phyloP scores from a whole-genome alignment of 2,329 filamentous ascomycete genomes.

The Metarhizium rileyi region DNA sequence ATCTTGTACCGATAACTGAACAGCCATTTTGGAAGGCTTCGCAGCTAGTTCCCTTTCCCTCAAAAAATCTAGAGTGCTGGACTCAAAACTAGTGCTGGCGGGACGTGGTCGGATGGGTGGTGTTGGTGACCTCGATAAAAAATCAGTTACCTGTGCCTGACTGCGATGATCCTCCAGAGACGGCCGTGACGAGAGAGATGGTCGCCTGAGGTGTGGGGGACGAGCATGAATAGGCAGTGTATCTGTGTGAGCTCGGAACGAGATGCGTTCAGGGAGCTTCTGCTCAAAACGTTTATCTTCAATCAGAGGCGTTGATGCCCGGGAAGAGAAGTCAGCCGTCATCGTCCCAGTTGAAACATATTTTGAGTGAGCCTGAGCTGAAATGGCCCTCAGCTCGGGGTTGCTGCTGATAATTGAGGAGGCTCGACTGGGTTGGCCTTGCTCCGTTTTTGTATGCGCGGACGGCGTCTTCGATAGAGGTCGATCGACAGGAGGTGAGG shows the following conservation, averaged over 20 bases:
- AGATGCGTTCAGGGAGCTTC: slow-evolving; percentile 2
- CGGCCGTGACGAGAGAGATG: slow-evolving; percentile 11
- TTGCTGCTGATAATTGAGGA: slow-evolving; percentile 54
- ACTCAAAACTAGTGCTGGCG: slow-evolving; percentile 72
- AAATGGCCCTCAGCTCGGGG: slow-evolving; percentile 50
- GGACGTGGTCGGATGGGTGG: slow-evolving; percentile 52
- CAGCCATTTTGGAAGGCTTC: slow-evolving; percentile 12
- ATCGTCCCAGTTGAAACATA: slow-evolving; percentile 64
- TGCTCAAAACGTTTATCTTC: slow-evolving; percentile 12
- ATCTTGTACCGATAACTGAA: neutral
- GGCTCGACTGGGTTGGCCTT: slow-evolving; percentile 45
- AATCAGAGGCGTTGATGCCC: slow-evolving; percentile 22
- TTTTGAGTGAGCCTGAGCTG: slow-evolving; percentile 30
- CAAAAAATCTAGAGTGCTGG: slow-evolving; percentile 66
- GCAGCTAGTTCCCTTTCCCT: slow-evolving; percentile 58
- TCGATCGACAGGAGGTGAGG: slow-evolving; percentile 18
- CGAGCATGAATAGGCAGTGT: slow-evolving; percentile 12
- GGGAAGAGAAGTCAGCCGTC: slow-evolving; percentile 52
- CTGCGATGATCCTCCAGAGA: slow-evolving; percentile 14
- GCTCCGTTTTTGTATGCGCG: slow-evolving; percentile 27
- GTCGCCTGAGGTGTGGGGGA: slow-evolving; percentile 15
- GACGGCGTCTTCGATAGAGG: slow-evolving; percentile 29
- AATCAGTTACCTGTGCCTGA: slow-evolving; percentile 12
- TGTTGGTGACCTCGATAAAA: slow-evolving; percentile 18
- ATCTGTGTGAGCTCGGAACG: neutral